A percentile compares a stretch with the other conserved stretches of the same genome.
Conservation (phyloP, 768 basidiomycete genomes). For the Amanita polypyramis region DNA sequence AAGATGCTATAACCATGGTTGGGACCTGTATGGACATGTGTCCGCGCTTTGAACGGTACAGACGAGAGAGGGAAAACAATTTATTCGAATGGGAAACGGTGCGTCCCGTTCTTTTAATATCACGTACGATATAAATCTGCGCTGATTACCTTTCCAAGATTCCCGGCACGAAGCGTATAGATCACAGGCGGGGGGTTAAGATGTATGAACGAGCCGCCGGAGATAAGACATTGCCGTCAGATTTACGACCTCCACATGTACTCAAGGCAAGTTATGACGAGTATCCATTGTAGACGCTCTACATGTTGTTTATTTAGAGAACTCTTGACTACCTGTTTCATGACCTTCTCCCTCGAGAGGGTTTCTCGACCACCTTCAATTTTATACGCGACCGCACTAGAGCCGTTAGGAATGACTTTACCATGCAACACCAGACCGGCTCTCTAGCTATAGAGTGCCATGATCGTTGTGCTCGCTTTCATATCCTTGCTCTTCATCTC, state of each 20-base stretch:
- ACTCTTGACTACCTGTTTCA: conserved; percentile 93
- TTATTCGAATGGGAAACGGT: conserved; percentile 82
- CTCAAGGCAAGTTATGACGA: conserved; percentile 46
- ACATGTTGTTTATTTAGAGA: conserved; percentile 30
- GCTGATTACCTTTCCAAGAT: conserved; percentile 42
- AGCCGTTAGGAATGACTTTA: conserved; percentile 87
- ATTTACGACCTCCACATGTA: conserved; percentile 78
- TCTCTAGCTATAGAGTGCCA: conserved; percentile 78
- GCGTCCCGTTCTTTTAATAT: conserved; percentile 29
- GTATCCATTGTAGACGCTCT: conserved; percentile 1
- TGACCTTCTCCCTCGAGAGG: conserved; percentile 57
- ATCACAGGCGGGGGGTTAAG: conserved; percentile 84
- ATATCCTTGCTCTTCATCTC: conserved; percentile 73
- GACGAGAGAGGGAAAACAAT: conserved; percentile 83
- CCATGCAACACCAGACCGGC: conserved; percentile 80
- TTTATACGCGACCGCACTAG: conserved; percentile 93
- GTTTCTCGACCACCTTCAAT: conserved; percentile 59
- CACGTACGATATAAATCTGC: conserved; percentile 21
- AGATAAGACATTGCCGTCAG: conserved; percentile 84
- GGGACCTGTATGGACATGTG: conserved; percentile 95
- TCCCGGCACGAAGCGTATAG: conserved; percentile 75
- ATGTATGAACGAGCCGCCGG: conserved; percentile 93
- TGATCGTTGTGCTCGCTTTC: conserved; percentile 89
- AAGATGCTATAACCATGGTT: conserved; percentile 86
- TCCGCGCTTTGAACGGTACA: conserved; percentile 85